Base-by-base conservation (phyloP, 2,329 filamentous ascomycete species). In the Xylaria polymorpha region DNA sequence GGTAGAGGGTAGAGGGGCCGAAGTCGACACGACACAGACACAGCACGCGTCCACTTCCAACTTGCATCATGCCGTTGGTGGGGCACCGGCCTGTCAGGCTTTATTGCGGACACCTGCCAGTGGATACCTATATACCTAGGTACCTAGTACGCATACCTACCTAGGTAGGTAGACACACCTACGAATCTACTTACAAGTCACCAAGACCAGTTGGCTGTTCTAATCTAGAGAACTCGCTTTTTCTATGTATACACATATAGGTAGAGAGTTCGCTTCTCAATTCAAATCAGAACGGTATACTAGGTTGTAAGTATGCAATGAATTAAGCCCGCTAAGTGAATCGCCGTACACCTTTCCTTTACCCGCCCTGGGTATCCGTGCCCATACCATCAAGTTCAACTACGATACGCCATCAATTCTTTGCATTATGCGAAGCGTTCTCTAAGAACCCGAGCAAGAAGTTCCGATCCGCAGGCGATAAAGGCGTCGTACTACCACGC, bases 391-490 rank as follows among this genome's bases (percentile, higher is more conserved):
- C 18, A 37, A 12, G 6, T 37, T 46, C 25, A 37, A 56, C 32
- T 44, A 53, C n/a, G 18, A 61, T 53, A 61, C 32, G 8, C 10
- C 7, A 29, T 78, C 67, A 81, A 46, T 79, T 78, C 25, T 77
- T 77, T n/a, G 78, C 67, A 39, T 72, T 81, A 43, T 81, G 81
- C 12, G 84, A 84, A 2, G 85, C 83, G 32, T 83, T 84, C 71
- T 93, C 88, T 74, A 97, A 81, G 77, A 94, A 96, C 10, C 88
- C 91, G 61, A 96, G 83, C 77, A 97, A 81, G 75, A 96, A 96
- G 18, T 85, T 90, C 77, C 92, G 91, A 73, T 96, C 90, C 0
- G 88, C 91, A 0, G 92, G 87, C 4, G 90, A 91, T 53, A 90
- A 88, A 14, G 87, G 83, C 39, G 84, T 84, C 75, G 86, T 83